Evolutionary conservation across 2,329 filamentous ascomycete species (phyloP).

Genomic region (Proliferodiscus dingleyae): DNA sequence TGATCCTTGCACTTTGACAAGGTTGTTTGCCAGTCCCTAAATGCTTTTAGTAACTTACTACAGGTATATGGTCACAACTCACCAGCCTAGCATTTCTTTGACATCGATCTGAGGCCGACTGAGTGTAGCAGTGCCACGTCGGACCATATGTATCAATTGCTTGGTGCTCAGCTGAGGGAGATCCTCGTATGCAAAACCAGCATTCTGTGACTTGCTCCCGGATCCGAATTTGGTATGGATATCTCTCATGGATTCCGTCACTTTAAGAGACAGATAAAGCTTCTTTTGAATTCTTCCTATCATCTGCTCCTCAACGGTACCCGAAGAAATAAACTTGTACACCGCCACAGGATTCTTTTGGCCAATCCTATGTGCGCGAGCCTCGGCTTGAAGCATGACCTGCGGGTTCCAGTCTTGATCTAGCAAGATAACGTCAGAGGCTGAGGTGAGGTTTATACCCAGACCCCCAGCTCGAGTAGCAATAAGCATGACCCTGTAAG

Average conservation of each 20-base stretch:
- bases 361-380: constrained; percentile 89
- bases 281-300: constrained; percentile 45
- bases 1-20: constrained; percentile 50
- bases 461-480: constrained; percentile 93
- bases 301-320: constrained; percentile 89
- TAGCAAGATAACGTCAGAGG: constrained; percentile 94
- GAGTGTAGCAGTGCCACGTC: constrained; percentile 49
- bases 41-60: constrained; percentile 6
- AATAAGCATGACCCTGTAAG: constrained; percentile 82
- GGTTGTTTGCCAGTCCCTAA: constrained; percentile 47
- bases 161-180: constrained; percentile 47
- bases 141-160: constrained; percentile 49
- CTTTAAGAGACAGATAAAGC: constrained; percentile 55
- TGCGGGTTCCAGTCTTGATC: constrained; percentile 98
- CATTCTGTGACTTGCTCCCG: constrained; percentile 29
- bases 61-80: constrained; percentile 1
- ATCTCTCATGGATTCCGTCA: constrained; percentile 54
- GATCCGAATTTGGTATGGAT: constrained; percentile 38
- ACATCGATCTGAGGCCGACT: constrained; percentile 48
- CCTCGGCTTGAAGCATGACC: constrained; percentile 91
- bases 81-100: constrained; percentile 51
- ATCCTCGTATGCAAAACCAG: constrained; percentile 34
- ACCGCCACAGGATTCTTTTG: constrained; percentile 94
- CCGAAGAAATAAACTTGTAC: constrained; percentile 86
- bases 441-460: constrained; percentile 92